Evolutionary conservation across 2,329 filamentous ascomycete genomes (phyloP).

Genomic region (Penicillium sp.): DNA sequence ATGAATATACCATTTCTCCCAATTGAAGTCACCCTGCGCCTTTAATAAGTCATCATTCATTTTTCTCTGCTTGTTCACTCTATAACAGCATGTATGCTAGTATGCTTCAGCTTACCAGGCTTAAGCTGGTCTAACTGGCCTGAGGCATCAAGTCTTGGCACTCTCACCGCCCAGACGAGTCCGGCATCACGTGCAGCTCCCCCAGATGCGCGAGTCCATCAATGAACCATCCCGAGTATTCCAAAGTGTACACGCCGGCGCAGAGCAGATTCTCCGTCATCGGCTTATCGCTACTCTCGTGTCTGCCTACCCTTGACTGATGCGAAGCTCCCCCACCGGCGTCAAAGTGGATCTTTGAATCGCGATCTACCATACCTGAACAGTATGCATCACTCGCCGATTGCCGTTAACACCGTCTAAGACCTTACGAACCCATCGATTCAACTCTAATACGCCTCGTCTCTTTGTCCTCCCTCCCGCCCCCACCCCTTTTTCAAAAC

Average conservation of each 20-base stretch:
- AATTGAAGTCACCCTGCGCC: too few relatives aligned
- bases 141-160: too few relatives aligned
- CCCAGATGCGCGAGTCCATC: too few relatives aligned
- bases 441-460: background rate
- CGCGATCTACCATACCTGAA: background rate
- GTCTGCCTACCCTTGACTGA: background rate
- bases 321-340: background rate
- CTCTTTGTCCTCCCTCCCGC: background rate
- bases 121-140: too few relatives aligned
- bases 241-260: background rate
- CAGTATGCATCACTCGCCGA: slow-evolving; percentile 24
- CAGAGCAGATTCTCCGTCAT: background rate
- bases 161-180: background rate
- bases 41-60: too few relatives aligned
- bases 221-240: too few relatives aligned
- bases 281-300: background rate
- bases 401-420: slow-evolving; percentile 12
- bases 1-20: too few relatives aligned
- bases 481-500: too few relatives aligned
- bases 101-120: too few relatives aligned
- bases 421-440: slow-evolving; percentile 12
- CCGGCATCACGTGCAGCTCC: slow-evolving; percentile 4
- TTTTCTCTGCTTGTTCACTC: too few relatives aligned
- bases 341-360: background rate
- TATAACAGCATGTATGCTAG: too few relatives aligned